These are phyloP conservation scores for Arctostaphylos glauca DNA, from an alignment of 148 eudicot genomes.

Conservation along the genomic window DNA sequence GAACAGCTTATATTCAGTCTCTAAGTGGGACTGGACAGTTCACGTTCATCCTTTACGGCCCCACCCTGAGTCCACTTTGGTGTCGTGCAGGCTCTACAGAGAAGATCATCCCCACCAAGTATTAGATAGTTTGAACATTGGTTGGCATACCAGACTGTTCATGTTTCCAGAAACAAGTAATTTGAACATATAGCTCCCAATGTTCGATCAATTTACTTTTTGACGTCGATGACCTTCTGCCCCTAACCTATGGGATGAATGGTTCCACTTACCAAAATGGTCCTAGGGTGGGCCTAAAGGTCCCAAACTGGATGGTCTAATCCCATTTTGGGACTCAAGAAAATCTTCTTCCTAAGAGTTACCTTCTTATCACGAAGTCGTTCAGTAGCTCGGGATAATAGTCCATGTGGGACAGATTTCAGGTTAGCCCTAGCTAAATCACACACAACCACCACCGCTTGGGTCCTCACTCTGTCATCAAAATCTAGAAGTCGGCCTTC, in stretches of 20 bases:
- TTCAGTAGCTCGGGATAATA: conserved; percentile 56
- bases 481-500: conserved; percentile 71
- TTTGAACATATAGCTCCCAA: no score
- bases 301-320: conserved; percentile 3
- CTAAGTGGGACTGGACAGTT: background rate
- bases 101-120: background rate
- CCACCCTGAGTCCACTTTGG: background rate
- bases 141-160: no score
- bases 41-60: background rate
- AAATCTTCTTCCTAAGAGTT: background rate
- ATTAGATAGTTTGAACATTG: no score
- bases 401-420: conserved; percentile 43
- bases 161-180: no score
- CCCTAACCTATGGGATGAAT: no score
- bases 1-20: background rate
- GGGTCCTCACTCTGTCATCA: conserved; percentile 78
- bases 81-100: background rate
- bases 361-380: conserved; percentile 95
- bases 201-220: no score
- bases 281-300: background rate
- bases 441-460: conserved; percentile 73
- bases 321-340: background rate
- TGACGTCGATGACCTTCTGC: no score
- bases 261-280: background rate
- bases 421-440: conserved; percentile 62